A percentile compares a stretch with the other conserved stretches of the same genome.
These are phyloP conservation scores for Cutaneotrichosporon sp. DNA, from an alignment of 1,284 basidiomycete genomes.

Conservation along the genomic window DNA sequence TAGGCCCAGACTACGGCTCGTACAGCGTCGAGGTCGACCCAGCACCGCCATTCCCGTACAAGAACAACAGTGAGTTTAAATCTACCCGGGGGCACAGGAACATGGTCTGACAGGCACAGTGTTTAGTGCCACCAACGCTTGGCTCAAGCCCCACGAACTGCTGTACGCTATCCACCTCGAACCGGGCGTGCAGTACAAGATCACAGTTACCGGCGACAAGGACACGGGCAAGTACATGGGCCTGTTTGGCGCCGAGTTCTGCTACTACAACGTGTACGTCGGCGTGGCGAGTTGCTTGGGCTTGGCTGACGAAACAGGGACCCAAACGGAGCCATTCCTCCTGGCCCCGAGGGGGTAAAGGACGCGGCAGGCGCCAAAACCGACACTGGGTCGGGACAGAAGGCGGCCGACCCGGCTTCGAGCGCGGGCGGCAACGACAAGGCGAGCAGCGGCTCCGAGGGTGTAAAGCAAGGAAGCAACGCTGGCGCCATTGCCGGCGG, in stretches of 20 bases:
- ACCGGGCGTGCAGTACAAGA: not conserved
- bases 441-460: too few species aligned
- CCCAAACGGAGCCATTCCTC: not conserved
- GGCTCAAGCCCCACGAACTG: not conserved
- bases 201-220: not conserved
- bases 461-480: too few species aligned
- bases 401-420: too few species aligned
- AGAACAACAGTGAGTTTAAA: not conserved
- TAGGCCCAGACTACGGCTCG: not conserved
- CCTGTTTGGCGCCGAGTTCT: not conserved
- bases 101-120: too few species aligned
- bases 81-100: too few species aligned
- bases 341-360: too few species aligned
- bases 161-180: not conserved
- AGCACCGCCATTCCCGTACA: not conserved
- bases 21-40: not conserved
- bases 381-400: too few species aligned
- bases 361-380: not conserved
- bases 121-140: not conserved
- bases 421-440: too few species aligned
- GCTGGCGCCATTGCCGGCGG: slow-evolving; percentile 47
- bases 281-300: not conserved
- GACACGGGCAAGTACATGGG: not conserved
- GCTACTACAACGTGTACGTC: not conserved
- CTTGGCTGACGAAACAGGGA: not conserved